These are phyloP conservation scores for Halophytophthora polymorphica DNA, from an alignment of 352 stramenopile genomes.

Conservation along the genomic window DNA sequence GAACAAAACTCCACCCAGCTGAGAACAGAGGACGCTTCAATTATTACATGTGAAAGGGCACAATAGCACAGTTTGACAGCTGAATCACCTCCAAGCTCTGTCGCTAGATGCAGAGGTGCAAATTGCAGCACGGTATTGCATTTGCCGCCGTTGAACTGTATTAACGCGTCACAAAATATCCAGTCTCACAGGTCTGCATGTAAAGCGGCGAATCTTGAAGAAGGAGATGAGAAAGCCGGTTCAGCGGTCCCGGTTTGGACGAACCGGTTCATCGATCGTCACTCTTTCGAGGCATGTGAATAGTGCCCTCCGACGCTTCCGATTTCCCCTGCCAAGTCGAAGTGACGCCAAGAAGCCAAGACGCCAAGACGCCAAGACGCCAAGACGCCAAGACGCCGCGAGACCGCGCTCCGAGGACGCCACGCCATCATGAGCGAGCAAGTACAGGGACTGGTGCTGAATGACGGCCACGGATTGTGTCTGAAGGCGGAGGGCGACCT, in stretches of 20 bases:
- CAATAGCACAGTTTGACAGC: no score
- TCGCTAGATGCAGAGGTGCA: no score
- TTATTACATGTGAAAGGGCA: no score
- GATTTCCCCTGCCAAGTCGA: no score
- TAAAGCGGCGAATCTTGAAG: background rate
- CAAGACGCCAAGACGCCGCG: background rate
- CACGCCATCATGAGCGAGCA: slow-evolving; percentile 33
- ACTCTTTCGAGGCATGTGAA: background rate
- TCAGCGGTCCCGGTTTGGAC: background rate
- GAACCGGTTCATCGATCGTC: background rate
- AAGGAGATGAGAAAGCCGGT: slow-evolving; percentile 5
- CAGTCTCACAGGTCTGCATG: background rate
- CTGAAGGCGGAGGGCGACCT: slow-evolving; percentile 69
- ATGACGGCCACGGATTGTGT: slow-evolving; percentile 70
- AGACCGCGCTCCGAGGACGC: background rate
- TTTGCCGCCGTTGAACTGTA: no score
- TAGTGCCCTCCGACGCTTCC: no score
- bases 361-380: background rate
- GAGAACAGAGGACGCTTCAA: background rate
- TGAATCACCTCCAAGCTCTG: no score
- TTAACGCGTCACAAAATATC: background rate
- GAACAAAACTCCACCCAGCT: slow-evolving; percentile 1
- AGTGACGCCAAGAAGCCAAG: background rate
- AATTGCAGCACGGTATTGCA: no score
- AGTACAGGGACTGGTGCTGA: slow-evolving; percentile 66